These are phyloP conservation scores for Hemileia vastatrix DNA, from an alignment of 1,284 basidiomycete species.

Conservation along the genomic window DNA sequence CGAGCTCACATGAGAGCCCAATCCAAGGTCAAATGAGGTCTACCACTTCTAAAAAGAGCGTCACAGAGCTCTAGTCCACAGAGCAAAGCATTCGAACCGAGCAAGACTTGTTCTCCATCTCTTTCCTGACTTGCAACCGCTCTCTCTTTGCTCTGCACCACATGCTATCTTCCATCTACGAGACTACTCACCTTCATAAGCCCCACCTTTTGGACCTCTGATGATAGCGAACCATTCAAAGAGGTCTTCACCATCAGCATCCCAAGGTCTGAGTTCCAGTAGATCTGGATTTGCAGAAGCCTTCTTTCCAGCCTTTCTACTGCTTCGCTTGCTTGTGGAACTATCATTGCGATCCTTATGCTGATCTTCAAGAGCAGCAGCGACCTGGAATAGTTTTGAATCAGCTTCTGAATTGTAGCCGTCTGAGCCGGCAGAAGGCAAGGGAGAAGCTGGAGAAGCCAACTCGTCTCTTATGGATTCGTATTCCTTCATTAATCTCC, in stretches of 20 bases:
- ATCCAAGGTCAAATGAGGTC: too few species aligned
- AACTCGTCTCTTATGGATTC: constrained; percentile 24
- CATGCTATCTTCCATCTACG: not conserved
- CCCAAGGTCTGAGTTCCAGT: constrained; percentile 33
- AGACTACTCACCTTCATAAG: constrained; percentile 28
- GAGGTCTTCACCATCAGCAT: constrained; percentile 35
- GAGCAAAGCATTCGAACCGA: too few species aligned
- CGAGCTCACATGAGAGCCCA: too few species aligned
- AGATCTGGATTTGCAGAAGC: constrained; percentile 29
- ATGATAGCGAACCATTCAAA: constrained; percentile 36
- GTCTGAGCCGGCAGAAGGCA: constrained; percentile 2
- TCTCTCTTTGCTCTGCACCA: not conserved
- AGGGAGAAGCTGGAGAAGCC: constrained; percentile 11
- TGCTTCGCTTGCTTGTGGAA: not conserved
- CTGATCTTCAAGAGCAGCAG: not conserved
- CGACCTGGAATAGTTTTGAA: not conserved
- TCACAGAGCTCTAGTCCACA: too few species aligned
- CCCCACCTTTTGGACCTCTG: constrained; percentile 25
- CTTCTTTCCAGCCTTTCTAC: constrained; percentile 1
- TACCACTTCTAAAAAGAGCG: too few species aligned
- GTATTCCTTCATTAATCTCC: constrained; percentile 34
- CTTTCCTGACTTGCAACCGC: not conserved
- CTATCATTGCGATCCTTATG: not conserved
- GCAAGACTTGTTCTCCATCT: too few species aligned
- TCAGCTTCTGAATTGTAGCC: not conserved